phyloP scores from a whole-genome alignment of 352 stramenopile species.

The Pythium aphanidermatum region DNA sequence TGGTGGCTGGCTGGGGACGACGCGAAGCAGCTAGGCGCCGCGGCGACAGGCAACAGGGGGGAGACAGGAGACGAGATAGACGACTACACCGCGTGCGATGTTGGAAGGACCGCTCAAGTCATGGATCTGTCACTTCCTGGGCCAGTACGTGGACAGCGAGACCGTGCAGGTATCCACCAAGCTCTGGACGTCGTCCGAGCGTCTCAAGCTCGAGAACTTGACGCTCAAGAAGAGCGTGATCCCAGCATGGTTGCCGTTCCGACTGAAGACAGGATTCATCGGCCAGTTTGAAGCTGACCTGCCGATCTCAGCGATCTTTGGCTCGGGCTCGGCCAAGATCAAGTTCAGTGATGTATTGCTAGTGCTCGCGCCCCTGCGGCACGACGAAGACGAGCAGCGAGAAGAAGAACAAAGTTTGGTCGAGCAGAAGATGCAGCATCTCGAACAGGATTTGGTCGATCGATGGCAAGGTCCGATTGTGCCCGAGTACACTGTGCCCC shows the following conservation, averaged over 20 bases:
- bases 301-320: constrained; percentile 84
- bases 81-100: constrained; percentile 30
- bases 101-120: constrained; percentile 85
- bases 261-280: constrained; percentile 84
- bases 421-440: constrained; percentile 56
- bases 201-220: constrained; percentile 83
- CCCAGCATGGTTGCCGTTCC: constrained; percentile 75
- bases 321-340: constrained; percentile 72
- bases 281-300: constrained; percentile 81
- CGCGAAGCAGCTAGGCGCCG: neutral
- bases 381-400: constrained; percentile 61
- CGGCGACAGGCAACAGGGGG: too few species aligned
- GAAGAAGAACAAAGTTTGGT: constrained; percentile 54
- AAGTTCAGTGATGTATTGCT: constrained; percentile 84
- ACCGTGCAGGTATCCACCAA: constrained; percentile 82
- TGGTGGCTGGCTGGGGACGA: neutral
- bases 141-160: constrained; percentile 84
- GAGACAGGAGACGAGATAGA: too few species aligned
- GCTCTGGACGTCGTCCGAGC: constrained; percentile 83
- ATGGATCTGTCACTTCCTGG: constrained; percentile 81
- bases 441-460: constrained; percentile 75
- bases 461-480: constrained; percentile 70
- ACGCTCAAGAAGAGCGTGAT: constrained; percentile 80
- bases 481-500: constrained; percentile 50
- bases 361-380: constrained; percentile 60